Base-by-base conservation (phyloP, 352 stramenopile genomes). In the Globisporangium spinosum region DNA sequence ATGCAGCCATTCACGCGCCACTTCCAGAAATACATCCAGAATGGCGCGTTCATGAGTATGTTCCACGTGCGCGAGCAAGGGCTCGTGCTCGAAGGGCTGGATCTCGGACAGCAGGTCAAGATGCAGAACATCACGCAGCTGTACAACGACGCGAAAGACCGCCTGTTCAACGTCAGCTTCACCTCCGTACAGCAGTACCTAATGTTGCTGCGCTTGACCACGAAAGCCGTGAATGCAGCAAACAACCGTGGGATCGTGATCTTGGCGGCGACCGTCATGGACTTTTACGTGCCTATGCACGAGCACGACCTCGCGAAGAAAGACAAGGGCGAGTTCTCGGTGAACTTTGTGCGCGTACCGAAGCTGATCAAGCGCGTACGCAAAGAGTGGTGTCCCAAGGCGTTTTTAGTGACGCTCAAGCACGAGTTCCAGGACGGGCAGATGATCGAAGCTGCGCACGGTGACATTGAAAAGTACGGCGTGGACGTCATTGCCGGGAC, bases 171-270 rank as follows among this genome's bases (percentile, higher is more conserved):
- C 64, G 57, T 95, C 32, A 85, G 74, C 68, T 95, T 95, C 63
- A 83, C 83, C 8, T 90, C 78, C 0, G 85, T 95, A 65, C 87
- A 95, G 77, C 87, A 95, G 66, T 95, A 95, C 58, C 62, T 95
- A 53, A 80, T 89, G 69, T 73, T 91, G 38, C 75, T 90, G 53
- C 80, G 82, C 8, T 67, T 95, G 22, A 74, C 87, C 8, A 72
- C 87, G 10, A 70, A 83, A 57, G 81, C 80, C 12, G 79, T 95
- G 56, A 65, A 83, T 47, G 72, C 69, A 5, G 83, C 80, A 15
- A 87, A 87, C 56, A 82, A 85, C 51, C 83, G 84, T 45, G 83
- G 69, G 7, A 82, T 95, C 51, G 79, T 93, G 53, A 75, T 95
- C 66, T 68, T 95, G 12, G 86, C 84, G 0, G 87, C 85, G 7